These are phyloP conservation scores for Stipa capillata DNA, from an alignment of 176 grass and related monocot species.

Conservation along the genomic window DNA sequence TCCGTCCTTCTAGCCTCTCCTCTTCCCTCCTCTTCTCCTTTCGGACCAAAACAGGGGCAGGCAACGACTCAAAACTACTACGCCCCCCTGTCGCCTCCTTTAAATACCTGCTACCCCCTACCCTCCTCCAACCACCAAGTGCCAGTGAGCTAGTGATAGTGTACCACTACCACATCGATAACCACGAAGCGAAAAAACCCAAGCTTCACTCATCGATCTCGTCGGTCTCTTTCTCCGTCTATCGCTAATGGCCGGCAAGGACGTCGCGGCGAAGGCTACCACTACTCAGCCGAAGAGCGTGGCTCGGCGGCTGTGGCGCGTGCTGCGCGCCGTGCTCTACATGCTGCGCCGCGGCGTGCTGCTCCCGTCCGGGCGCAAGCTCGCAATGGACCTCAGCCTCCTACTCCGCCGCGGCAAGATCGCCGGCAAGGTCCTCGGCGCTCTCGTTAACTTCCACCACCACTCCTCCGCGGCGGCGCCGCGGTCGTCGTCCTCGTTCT, in stretches of 20 bases:
- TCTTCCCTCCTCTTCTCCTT: not conserved
- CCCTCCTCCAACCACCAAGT: not conserved
- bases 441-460: conserved; percentile 46
- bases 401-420: conserved; percentile 70
- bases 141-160: not conserved
- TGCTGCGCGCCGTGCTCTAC: conserved; percentile 66
- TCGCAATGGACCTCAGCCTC: conserved; percentile 66
- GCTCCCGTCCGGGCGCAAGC: conserved; percentile 67
- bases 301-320: conserved; percentile 56
- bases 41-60: not conserved
- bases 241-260: conserved; percentile 16
- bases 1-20: too few species aligned
- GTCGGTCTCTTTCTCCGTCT: too few species aligned
- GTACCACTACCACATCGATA: too few species aligned
- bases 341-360: conserved; percentile 45
- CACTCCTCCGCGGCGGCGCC: not conserved
- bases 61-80: not conserved
- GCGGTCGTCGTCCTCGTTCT: not conserved
- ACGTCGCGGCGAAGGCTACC: not conserved
- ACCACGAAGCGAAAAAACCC: too few species aligned
- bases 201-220: too few species aligned
- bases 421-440: conserved; percentile 56
- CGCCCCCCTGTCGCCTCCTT: not conserved
- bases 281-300: conserved; percentile 3
- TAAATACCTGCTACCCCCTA: not conserved